Conservation (phyloP, 768 basidiomycete species). For the Phaeotremella fagi region DNA sequence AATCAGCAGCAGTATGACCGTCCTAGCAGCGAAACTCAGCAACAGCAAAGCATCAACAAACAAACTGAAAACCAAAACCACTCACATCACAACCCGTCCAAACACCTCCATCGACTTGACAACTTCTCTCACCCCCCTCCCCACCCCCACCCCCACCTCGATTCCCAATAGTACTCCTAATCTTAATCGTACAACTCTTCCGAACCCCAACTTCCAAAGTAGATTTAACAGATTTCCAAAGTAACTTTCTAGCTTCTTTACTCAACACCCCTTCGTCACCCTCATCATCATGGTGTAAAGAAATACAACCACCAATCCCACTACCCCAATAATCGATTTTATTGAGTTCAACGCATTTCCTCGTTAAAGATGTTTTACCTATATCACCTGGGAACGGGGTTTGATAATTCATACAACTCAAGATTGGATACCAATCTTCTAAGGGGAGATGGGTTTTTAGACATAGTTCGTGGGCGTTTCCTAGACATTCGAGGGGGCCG, state of each 20-base stretch:
- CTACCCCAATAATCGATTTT: slow-evolving; percentile 68
- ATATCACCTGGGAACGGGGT: slow-evolving; percentile 53
- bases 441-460: slow-evolving; percentile 50
- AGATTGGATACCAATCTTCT: slow-evolving; percentile 14
- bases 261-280: slow-evolving; percentile 49
- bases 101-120: slow-evolving; percentile 61
- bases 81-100: slow-evolving; percentile 47
- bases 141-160: no score
- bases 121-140: slow-evolving; percentile 57
- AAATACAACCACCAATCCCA: slow-evolving; percentile 53
- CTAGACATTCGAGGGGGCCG: slow-evolving; percentile 69
- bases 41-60: neutral
- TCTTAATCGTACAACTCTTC: slow-evolving; percentile 82
- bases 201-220: slow-evolving; percentile 58
- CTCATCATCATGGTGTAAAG: slow-evolving; percentile 41
- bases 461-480: slow-evolving; percentile 85
- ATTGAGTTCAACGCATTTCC: slow-evolving; percentile 61
- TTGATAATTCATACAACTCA: slow-evolving; percentile 27
- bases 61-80: slow-evolving; percentile 59
- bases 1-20: slow-evolving; percentile 69
- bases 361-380: slow-evolving; percentile 62
- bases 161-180: slow-evolving; percentile 51
- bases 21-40: slow-evolving; percentile 53
- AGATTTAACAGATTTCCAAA: slow-evolving; percentile 58
- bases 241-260: slow-evolving; percentile 46